Evolutionary conservation across 805 yeast genomes (phyloP), one percentile per base, ranked within the genome.

Genomic region (Vanderwaltozyma verrucispora): DNA sequence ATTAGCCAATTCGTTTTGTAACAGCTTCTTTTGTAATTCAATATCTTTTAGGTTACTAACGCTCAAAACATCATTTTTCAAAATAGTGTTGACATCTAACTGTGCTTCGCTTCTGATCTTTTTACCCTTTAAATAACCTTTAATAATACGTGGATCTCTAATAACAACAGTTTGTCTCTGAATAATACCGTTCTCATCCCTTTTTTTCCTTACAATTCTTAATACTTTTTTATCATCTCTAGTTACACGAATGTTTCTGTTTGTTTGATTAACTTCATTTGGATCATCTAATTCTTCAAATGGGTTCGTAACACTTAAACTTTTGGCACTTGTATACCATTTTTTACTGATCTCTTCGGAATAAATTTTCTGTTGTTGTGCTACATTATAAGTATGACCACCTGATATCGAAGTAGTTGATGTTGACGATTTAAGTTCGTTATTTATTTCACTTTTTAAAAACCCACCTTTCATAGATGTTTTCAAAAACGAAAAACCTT

Each of bases 391-490:
- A 38, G 82, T 76, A 58, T 82, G 89, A 0, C 81, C 77, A 24
- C 73, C 15, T 6, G 33, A 13, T 9, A 37, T 15, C 14, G 36
- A 32, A 8, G 40, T 12, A 9, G 17, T 12, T 4, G 39, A 36
- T 19, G 32, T 28, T 12, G 33, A 13, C 5, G 36, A 15, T 16
- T 14, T 28, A 2, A 9, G 8, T 3, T 19, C 29, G 4, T 29
- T 17, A 11, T 50, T 56, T 3, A 51, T 45, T 9, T 54, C 52
- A n/a, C 57, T 50, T 33, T 53, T 53, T 25, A 65, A 62, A 59
- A 89, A 89, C 2, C 95, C 95, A 52, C 94, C 95, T 59, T 89
- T 92, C 85, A 89, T 94, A 0, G 96, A 85, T 0, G 96, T 83
- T 46, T 88, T 73, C 49, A 88, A 67, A 47, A 89, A 82, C 9